These are phyloP conservation scores for Daldinia concentrica DNA, from an alignment of 495 filamentous ascomycete genomes.

Conservation along the genomic window DNA sequence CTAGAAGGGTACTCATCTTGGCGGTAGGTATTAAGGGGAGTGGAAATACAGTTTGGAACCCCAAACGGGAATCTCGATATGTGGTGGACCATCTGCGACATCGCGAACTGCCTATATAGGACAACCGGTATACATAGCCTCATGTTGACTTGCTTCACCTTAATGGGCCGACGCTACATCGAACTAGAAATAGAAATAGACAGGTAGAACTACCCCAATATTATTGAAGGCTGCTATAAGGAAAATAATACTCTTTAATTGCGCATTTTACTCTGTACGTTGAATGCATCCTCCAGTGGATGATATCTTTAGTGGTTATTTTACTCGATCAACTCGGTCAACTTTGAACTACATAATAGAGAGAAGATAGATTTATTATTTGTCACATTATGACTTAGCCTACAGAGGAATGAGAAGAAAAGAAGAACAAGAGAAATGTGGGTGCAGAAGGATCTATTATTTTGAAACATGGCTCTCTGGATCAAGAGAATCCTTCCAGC, in stretches of 20 bases:
- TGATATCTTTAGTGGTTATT: too few relatives aligned
- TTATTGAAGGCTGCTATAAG: neutral
- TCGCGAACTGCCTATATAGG: constrained; percentile 29
- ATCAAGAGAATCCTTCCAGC: constrained; percentile 15
- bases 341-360: neutral
- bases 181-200: constrained; percentile 1
- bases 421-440: neutral
- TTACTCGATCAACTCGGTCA: neutral
- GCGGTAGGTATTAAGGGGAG: constrained; percentile 29
- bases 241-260: neutral
- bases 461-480: constrained; percentile 30
- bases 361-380: neutral
- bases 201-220: neutral
- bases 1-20: constrained; percentile 9
- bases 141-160: constrained; percentile 6
- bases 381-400: neutral
- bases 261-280: neutral
- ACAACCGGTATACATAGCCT: constrained; percentile 10
- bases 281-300: too few relatives aligned
- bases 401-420: neutral
- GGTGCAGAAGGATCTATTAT: constrained; percentile 20
- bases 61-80: constrained; percentile 12
- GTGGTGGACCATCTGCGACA: neutral
- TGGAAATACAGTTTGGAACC: constrained; percentile 7
- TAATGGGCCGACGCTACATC: constrained; percentile 2